Percentiles rank a stretch among this genome's conserved stretches.
Conservation (phyloP, 768 basidiomycete genomes). For the Phallus indusiatus region DNA sequence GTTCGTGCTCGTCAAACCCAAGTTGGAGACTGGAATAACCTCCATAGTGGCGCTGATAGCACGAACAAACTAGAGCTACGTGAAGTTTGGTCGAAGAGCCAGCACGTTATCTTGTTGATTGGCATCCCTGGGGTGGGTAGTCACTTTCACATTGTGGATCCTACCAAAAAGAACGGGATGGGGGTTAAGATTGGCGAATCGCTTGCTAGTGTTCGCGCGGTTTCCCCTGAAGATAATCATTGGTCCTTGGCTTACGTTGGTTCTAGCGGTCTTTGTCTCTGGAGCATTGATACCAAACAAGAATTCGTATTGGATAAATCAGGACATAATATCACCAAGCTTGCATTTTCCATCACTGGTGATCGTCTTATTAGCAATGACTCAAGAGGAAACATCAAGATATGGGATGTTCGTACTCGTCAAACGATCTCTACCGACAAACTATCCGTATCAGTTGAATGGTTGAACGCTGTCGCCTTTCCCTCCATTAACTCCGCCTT, state of each 20-base stretch:
- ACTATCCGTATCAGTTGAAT: background rate
- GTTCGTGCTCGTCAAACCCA: constrained; percentile 16
- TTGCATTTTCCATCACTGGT: background rate
- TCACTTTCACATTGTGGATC: background rate
- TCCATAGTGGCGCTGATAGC: too few species aligned
- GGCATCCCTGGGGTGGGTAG: background rate
- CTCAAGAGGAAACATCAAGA: background rate
- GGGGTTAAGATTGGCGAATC: background rate
- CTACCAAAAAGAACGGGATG: background rate
- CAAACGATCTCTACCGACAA: background rate
- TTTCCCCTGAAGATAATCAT: background rate
- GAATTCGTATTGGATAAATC: background rate
- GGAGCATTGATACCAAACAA: background rate
- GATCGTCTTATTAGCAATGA: background rate
- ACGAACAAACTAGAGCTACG: too few species aligned
- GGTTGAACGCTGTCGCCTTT: background rate
- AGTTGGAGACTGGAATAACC: background rate
- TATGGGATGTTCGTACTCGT: background rate
- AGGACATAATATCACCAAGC: background rate
- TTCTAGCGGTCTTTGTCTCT: background rate
- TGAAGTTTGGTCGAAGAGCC: too few species aligned
- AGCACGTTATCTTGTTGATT: too few species aligned
- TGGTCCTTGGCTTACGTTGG: background rate
- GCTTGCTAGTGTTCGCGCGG: background rate
- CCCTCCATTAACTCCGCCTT: background rate